Conservation (phyloP, 1,284 basidiomycete species). For the Fomitopsis schrenkii region DNA sequence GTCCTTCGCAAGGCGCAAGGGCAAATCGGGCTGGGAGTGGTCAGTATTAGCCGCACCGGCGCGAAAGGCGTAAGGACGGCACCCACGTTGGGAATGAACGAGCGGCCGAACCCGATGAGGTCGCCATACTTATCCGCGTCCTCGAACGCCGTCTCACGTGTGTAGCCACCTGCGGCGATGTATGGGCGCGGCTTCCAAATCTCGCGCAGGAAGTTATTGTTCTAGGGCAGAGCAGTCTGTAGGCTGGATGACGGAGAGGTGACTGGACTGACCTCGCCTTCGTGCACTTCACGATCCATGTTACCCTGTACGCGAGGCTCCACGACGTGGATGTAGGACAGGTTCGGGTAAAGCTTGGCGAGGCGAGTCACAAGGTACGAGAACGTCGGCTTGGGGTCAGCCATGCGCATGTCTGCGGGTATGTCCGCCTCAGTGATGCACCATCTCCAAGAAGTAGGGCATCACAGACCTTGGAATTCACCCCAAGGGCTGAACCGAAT, state of each 20-base stretch:
- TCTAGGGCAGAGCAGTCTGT: slow-evolving; percentile 12
- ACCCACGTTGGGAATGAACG: slow-evolving; percentile 43
- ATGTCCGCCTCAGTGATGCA: neutral
- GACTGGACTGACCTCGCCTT: slow-evolving; percentile 6
- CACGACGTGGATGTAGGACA: slow-evolving; percentile 47
- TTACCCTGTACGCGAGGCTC: slow-evolving; percentile 22
- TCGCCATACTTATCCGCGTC: slow-evolving; percentile 29
- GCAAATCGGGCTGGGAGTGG: slow-evolving; percentile 46
- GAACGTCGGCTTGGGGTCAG: slow-evolving; percentile 33
- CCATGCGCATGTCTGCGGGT: slow-evolving; percentile 30
- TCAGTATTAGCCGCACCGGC: slow-evolving; percentile 32
- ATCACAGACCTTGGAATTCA: slow-evolving; percentile 30
- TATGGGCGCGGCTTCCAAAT: slow-evolving; percentile 29
- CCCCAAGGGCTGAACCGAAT: slow-evolving; percentile 56
- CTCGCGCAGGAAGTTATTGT: slow-evolving; percentile 29
- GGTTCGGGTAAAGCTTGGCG: slow-evolving; percentile 28
- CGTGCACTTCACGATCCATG: slow-evolving; percentile 5
- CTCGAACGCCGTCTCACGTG: slow-evolving; percentile 23
- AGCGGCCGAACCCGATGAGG: slow-evolving; percentile 43
- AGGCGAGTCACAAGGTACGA: slow-evolving; percentile 26
- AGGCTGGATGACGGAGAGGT: too few species aligned
- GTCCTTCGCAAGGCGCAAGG: slow-evolving; percentile 30
- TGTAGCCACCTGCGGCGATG: slow-evolving; percentile 32
- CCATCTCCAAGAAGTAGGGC: neutral
- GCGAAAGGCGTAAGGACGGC: neutral